Evolutionary conservation across 2,329 filamentous ascomycete species (phyloP).

Genomic region (Juglanconis juglandina): DNA sequence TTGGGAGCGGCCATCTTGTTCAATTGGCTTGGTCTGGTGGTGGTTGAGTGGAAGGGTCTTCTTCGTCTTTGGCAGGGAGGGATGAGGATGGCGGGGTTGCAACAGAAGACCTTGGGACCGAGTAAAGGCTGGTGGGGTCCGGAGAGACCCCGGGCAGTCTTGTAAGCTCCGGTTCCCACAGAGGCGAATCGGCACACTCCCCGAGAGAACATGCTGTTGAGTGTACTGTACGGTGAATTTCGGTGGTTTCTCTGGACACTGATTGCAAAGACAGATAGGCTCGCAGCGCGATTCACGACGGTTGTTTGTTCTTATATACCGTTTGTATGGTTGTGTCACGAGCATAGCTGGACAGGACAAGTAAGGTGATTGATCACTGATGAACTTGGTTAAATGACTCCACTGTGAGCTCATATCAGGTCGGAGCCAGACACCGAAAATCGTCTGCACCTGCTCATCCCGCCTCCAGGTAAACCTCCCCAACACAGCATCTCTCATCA

Average conservation of each 20-base stretch:
- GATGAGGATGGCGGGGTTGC: conserved; percentile 29
- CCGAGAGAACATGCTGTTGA: conserved; percentile 7
- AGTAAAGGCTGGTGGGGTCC: conserved; percentile 15
- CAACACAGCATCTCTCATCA: conserved; percentile 5
- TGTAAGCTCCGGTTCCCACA: conserved; percentile 5
- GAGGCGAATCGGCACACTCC: conserved; percentile 14
- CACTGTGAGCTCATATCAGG: conserved; percentile 17
- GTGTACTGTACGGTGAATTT: conserved; percentile 8
- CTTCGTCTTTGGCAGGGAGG: conserved; percentile 20
- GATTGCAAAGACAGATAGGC: not conserved
- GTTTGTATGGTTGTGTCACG: not conserved
- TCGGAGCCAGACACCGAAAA: conserved; percentile 7
- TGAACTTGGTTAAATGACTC: conserved; percentile 14
- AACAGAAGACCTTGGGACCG: conserved; percentile 13
- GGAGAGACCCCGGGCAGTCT: conserved; percentile 13
- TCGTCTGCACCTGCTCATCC: conserved; percentile 7
- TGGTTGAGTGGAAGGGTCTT: conserved; percentile 19
- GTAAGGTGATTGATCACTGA: conserved; percentile 17
- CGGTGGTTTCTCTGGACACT: not conserved
- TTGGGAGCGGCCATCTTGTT: conserved; percentile 67
- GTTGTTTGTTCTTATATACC: conserved; percentile 1
- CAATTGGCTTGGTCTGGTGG: conserved; percentile 19
- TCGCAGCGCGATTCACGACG: not conserved
- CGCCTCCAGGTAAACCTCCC: conserved; percentile 1
- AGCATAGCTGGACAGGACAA: not conserved